These are phyloP conservation scores for Cystobasidium sp. DNA, from an alignment of 1,284 basidiomycete genomes.

Conservation along the genomic window DNA sequence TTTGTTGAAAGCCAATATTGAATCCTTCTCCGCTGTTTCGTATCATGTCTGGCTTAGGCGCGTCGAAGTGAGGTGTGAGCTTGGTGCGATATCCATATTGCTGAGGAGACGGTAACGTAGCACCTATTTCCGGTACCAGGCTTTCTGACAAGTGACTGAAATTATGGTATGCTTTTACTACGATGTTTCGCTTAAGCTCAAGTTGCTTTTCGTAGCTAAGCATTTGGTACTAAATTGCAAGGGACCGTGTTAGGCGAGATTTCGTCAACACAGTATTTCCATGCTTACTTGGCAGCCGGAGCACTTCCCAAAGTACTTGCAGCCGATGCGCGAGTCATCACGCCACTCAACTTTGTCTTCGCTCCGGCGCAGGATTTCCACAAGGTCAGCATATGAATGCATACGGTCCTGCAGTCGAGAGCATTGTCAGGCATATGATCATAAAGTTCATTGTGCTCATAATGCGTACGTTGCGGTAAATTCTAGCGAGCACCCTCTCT, in stretches of 20 bases:
- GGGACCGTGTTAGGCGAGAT: neutral
- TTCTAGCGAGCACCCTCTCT: slow-evolving; percentile 72
- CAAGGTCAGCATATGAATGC: slow-evolving; percentile 75
- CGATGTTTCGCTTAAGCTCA: slow-evolving; percentile 79
- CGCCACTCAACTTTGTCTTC: slow-evolving; percentile 61
- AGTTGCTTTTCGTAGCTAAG: slow-evolving; percentile 86
- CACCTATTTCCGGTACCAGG: slow-evolving; percentile 69
- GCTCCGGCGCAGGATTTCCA: slow-evolving; percentile 69
- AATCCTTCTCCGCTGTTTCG: slow-evolving; percentile 59
- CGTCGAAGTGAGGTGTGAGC: slow-evolving; percentile 94
- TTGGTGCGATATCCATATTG: slow-evolving; percentile 95
- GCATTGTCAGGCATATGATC: neutral
- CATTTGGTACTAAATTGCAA: slow-evolving; percentile 64
- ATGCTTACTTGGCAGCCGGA: slow-evolving; percentile 55
- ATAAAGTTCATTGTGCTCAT: neutral
- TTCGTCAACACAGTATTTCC: neutral
- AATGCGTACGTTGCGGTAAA: slow-evolving; percentile 63
- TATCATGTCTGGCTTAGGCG: slow-evolving; percentile 61
- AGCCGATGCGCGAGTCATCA: slow-evolving; percentile 69
- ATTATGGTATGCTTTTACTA: slow-evolving; percentile 81
- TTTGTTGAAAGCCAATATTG: slow-evolving; percentile 86
- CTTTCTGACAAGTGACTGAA: slow-evolving; percentile 69
- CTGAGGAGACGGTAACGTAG: slow-evolving; percentile 82
- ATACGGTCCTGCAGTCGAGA: slow-evolving; percentile 58
- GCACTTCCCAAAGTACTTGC: slow-evolving; percentile 85